phyloP scores from a whole-genome alignment of 306 rosid genomes.

The Prunus kanzakura region DNA sequence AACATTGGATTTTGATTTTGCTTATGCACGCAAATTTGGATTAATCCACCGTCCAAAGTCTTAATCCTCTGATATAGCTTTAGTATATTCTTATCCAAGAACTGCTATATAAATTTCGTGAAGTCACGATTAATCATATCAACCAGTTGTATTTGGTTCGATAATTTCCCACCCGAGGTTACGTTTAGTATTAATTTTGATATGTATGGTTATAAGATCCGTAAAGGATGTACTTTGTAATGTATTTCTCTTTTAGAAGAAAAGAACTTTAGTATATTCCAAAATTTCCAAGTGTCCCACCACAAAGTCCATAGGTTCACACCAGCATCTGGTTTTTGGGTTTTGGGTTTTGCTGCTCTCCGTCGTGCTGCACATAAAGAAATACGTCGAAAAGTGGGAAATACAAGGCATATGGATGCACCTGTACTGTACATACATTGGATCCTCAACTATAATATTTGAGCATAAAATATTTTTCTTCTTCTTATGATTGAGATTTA shows the following conservation, averaged over 20 bases:
- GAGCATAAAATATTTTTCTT: not conserved
- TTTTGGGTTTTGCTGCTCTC: not conserved
- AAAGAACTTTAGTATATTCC: not conserved
- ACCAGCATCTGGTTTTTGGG: conserved; percentile 1
- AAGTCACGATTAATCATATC: no score
- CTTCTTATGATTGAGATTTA: not conserved
- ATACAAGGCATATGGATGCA: not conserved
- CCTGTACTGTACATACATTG: conserved; percentile 3
- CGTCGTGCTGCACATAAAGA: not conserved
- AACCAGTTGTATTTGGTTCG: no score
- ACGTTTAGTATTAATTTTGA: no score
- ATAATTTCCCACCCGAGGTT: no score
- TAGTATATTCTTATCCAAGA: no score
- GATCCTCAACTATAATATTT: conserved; percentile 15
- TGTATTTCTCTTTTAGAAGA: no score
- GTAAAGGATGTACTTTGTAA: no score
- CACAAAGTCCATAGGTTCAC: conserved; percentile 25
- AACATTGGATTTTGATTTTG: not conserved
- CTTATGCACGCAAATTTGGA: not conserved
- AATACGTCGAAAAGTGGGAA: not conserved
- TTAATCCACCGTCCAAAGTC: not conserved
- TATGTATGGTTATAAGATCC: no score
- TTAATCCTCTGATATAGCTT: not conserved
- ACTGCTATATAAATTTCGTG: no score
- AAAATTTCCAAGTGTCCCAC: not conserved